Conservation (phyloP, 768 basidiomycete species). For the Agrocybe praecox region DNA sequence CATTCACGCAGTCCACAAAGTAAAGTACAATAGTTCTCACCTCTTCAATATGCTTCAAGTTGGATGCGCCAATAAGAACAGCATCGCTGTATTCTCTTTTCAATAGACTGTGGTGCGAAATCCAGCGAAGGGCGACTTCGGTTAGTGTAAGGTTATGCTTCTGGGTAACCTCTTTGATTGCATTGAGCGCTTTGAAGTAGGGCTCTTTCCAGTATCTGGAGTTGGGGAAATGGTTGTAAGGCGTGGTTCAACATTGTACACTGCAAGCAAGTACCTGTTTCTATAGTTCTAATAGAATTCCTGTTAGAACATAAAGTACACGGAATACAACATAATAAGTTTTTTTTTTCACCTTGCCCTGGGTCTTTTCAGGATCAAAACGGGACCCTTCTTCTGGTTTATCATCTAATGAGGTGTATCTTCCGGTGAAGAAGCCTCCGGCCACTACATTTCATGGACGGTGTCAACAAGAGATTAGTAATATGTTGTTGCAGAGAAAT, state of each 20-base stretch:
- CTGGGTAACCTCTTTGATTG: conserved; percentile 45
- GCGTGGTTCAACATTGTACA: not conserved
- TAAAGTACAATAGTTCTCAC: conserved; percentile 17
- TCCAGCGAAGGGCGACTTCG: conserved; percentile 63
- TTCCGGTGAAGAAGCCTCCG: conserved; percentile 62
- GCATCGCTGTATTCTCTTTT: conserved; percentile 50
- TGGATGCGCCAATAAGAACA: conserved; percentile 65
- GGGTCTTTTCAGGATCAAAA: conserved; percentile 45
- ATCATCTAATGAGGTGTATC: conserved; percentile 43
- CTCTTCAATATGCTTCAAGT: conserved; percentile 56
- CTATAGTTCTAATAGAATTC: conserved; percentile 13
- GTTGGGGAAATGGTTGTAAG: not conserved
- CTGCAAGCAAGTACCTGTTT: conserved; percentile 39
- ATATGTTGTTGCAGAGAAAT: not conserved
- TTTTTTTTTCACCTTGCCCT: conserved; percentile 19
- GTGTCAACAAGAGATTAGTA: not conserved
- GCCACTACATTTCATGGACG: conserved; percentile 41
- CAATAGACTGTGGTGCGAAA: conserved; percentile 54
- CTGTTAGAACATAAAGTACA: not conserved
- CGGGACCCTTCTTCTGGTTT: conserved; percentile 52
- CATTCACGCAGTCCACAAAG: not conserved
- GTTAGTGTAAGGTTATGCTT: conserved; percentile 39
- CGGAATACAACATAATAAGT: not conserved
- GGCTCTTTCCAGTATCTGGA: conserved; percentile 55
- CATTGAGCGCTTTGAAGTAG: conserved; percentile 50